Conservation (phyloP, 495 filamentous ascomycete species). For the Aspergillus ellipticus region DNA sequence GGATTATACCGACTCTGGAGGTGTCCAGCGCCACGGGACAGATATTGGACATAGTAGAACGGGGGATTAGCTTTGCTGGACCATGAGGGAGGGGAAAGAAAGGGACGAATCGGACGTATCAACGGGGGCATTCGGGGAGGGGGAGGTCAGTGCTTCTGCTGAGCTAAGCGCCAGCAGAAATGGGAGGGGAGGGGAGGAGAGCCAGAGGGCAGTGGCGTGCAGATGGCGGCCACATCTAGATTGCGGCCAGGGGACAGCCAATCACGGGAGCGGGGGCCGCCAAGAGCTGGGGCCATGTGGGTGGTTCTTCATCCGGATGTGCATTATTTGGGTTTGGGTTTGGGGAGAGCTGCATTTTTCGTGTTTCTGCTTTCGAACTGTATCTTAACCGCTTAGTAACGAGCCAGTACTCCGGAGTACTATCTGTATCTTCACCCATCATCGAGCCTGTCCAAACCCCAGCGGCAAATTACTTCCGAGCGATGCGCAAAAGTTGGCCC, state of each 20-base stretch:
- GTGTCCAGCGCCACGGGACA: slow-evolving; percentile 1
- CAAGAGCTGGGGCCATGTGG: slow-evolving; percentile 2
- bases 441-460: no score
- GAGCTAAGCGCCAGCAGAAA: background rate
- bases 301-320: background rate
- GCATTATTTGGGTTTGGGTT: background rate
- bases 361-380: no score
- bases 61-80: background rate
- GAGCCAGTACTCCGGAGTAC: no score
- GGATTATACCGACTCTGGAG: no score
- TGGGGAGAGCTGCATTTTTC: no score
- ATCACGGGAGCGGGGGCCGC: background rate
- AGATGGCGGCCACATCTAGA: slow-evolving; percentile 7
- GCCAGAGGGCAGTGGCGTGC: background rate
- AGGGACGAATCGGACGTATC: slow-evolving; percentile 26
- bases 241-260: background rate
- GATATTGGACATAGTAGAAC: background rate
- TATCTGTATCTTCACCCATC: no score
- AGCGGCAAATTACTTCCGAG: no score
- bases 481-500: no score
- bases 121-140: slow-evolving; percentile 29
- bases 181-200: background rate
- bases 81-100: background rate
- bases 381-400: no score
- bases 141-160: slow-evolving; percentile 20